These are phyloP conservation scores for Monilinia fructigena DNA, from an alignment of 2,329 filamentous ascomycete genomes.

Conservation along the genomic window DNA sequence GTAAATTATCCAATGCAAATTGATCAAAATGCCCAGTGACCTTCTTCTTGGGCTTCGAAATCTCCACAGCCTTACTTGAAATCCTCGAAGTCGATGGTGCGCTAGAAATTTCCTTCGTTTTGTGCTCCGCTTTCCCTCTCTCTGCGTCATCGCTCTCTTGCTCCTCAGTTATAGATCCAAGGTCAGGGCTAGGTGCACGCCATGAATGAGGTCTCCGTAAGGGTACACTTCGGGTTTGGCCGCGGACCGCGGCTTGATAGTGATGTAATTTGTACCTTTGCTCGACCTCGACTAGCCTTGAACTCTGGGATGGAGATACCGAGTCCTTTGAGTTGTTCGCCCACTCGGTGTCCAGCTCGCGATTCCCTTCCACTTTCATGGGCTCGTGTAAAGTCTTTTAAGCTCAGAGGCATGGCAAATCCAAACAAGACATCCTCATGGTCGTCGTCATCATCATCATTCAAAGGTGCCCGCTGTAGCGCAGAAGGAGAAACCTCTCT, in stretches of 20 bases:
- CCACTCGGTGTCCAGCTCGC: constrained; percentile 25
- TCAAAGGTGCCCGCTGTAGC: constrained; percentile 32
- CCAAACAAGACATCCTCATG: constrained; percentile 32
- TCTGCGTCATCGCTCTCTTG: constrained; percentile 32
- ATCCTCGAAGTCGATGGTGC: constrained; percentile 27
- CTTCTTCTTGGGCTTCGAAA: constrained; percentile 36
- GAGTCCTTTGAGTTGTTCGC: constrained; percentile 30
- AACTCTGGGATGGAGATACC: constrained; percentile 33
- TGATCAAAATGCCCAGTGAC: constrained; percentile 38
- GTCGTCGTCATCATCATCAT: constrained; percentile 29
- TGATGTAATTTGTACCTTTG: constrained; percentile 30
- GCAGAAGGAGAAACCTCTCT: constrained; percentile 37
- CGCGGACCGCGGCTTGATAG: constrained; percentile 29
- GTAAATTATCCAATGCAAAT: constrained; percentile 24
- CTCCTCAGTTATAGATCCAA: constrained; percentile 39
- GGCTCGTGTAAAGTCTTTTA: constrained; percentile 35
- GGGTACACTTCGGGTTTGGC: constrained; percentile 34
- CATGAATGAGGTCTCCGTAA: constrained; percentile 36
- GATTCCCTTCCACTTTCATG: constrained; percentile 30
- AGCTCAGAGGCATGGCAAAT: constrained; percentile 34
- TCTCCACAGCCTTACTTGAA: constrained; percentile 22
- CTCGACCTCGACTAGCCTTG: constrained; percentile 32
- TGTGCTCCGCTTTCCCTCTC: constrained; percentile 6
- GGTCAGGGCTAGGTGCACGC: constrained; percentile 39
- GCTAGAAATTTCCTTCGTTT: constrained; percentile 25